Percentiles rank a stretch among this genome's conserved stretches.
Conservation (phyloP, 2,329 filamentous ascomycete species). For the Sclerotinia borealis region DNA sequence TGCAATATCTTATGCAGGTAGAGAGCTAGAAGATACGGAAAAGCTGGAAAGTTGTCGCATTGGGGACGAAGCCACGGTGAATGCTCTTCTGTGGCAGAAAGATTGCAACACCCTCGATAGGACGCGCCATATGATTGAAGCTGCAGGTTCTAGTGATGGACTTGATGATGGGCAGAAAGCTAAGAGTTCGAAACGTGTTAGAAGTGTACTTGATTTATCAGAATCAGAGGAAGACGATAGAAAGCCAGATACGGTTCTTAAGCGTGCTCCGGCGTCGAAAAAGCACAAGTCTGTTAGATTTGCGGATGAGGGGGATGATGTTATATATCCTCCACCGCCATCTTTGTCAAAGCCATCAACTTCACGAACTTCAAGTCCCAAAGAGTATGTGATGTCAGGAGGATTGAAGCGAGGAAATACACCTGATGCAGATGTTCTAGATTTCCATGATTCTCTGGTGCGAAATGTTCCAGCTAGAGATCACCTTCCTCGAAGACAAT, state of each 20-base stretch:
- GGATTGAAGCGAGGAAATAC: not conserved
- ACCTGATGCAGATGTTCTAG: too few species aligned
- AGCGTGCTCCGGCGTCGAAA: not conserved
- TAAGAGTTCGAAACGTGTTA: not conserved
- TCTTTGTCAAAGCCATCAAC: not conserved
- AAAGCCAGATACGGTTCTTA: not conserved
- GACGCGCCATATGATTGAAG: not conserved
- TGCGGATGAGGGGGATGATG: not conserved
- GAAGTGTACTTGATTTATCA: not conserved
- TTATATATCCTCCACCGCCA: not conserved
- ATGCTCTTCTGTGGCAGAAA: not conserved
- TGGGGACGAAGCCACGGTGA: constrained; percentile 1
- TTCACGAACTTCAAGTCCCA: not conserved
- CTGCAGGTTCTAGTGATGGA: not conserved
- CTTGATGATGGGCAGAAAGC: not conserved
- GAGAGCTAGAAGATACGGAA: not conserved
- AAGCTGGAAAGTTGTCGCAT: not conserved
- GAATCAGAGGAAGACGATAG: not conserved
- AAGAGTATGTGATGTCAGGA: not conserved
- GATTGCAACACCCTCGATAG: not conserved
- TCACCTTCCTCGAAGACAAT: not conserved
- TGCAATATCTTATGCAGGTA: not conserved
- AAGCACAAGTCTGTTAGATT: not conserved
- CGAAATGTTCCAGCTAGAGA: not conserved
- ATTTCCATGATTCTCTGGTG: not conserved